Evolutionary conservation across 306 rosid genomes (phyloP), one percentile per base, ranked within the genome.

Genomic region (Coriaria nepalensis): DNA sequence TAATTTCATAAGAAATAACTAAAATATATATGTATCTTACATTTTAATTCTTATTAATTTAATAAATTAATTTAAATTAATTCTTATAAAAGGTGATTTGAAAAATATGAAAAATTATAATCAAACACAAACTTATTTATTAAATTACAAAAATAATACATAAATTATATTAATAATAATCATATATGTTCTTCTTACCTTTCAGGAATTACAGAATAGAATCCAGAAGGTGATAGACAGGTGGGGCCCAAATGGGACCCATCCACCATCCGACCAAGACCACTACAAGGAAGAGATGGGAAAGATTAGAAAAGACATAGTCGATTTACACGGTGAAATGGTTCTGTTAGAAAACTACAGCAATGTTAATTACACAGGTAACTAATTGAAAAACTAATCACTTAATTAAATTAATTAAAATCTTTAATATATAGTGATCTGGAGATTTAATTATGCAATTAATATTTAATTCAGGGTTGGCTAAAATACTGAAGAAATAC

Each of bases 251-350:
- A 67, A 52, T 44, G 86, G 83, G 2, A 74, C 35, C 40, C 63
- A 47, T 8, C 75, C 82, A 41, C 82, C 81, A 5, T 60, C n/a
- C n/a, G n/a, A n/a, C n/a, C n/a, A 59, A 68, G 29, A 44, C 2
- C 33, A 62, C 39, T 75, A 70, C 36, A 70, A 60, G 34, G 78
- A 70, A 3, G 87, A 74, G 54, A 78, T 79, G 80, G 73, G 58
- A 13, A 81, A 81, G 63, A 74, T 81, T 56, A 74, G 90, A 65
- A 79, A 73, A 61, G 73, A 68, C 35, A 78, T 88, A 14, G 95
- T 88, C 74, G 90, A 88, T 71, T 84, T 88, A 55, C 97, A 88
- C 8, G 95, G 93, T 14, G 92, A 81, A 71, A 88, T 88, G 95
- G 97, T 88, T 52, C 93, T 88, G 20, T 35, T 88, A 49, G 69